Evolutionary conservation across 352 stramenopile species (phyloP).

Genomic region (Pythium aphanidermatum): DNA sequence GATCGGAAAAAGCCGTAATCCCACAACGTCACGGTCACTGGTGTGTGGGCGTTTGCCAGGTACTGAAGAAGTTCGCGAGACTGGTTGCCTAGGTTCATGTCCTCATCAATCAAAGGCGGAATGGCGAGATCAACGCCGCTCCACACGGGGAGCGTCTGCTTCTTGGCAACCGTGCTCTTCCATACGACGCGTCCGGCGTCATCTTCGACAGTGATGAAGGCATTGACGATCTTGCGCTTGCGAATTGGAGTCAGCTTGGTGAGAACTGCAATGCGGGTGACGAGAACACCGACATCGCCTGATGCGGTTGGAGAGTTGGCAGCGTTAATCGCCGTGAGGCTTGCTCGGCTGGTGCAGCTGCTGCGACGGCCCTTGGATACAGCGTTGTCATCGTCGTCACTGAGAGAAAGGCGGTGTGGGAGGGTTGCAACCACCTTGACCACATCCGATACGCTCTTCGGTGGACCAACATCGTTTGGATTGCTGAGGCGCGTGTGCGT

Average conservation of each 20-base stretch:
- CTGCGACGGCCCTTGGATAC: neutral
- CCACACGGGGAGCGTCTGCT: constrained; percentile 14
- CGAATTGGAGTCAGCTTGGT: constrained; percentile 16
- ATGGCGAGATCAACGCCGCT: constrained; percentile 21
- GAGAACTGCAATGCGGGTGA: constrained; percentile 14
- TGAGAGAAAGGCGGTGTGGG: constrained; percentile 9
- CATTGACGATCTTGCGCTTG: constrained; percentile 24
- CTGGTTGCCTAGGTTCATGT: constrained; percentile 31
- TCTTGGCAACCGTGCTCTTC: constrained; percentile 18
- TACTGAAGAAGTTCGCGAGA: too few species aligned
- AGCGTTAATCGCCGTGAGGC: neutral
- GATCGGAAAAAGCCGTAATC: constrained; percentile 60
- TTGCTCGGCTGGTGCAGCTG: constrained; percentile 4
- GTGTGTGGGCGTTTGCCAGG: neutral
- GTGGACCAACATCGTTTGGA: neutral
- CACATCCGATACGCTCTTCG: constrained; percentile 10
- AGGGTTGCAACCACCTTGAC: constrained; percentile 13
- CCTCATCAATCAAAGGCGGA: constrained; percentile 27
- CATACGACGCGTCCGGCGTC: constrained; percentile 6
- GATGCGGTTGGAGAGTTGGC: neutral
- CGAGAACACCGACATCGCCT: neutral
- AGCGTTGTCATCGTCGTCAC: constrained; percentile 13
- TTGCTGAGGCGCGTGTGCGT: constrained; percentile 12
- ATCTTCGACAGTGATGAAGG: constrained; percentile 19
- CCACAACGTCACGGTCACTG: constrained; percentile 44